Evolutionary conservation across 2,329 filamentous ascomycete genomes (phyloP), one percentile per base, ranked within the genome.

Genomic region (Dactylellina drechsleri): DNA sequence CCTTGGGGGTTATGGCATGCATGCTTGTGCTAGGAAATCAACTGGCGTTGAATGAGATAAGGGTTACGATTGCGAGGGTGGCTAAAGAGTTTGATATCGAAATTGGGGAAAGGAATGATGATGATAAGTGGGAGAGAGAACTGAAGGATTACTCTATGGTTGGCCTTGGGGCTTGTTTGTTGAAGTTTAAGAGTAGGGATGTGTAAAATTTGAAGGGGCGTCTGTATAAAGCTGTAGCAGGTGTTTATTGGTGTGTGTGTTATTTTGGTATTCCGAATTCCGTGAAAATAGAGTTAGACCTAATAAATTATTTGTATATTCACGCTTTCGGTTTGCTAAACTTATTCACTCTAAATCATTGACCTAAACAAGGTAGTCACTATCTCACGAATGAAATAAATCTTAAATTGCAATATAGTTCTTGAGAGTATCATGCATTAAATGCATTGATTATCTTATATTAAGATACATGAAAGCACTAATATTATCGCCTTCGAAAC

Each of bases 1-100:
- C 70, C 70, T 49, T 74, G n/a, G 58, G 15, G 70, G 62, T 7
- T 67, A 74, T 16, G 70, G 70, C 16, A 12, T 62, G 7, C 66
- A 76, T n/a, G 64, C 58, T 1, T 77, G 76, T 71, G 59, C 67
- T 6, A n/a, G 76, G 76, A 3, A 76, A 64, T 28, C 70, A 77
- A 20, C 47, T 77, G 28, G 76, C 76, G 52, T 40, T 71, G 31
- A 76, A 70, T 36, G 76, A 77, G 43, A 61, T 77, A 36, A 59
- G 52, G 3, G 28, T 67, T 5, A 60, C 66, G 13, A 49, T 77
- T 58, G 76, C 76, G 1, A 76, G 57, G 13, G 16, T 76, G 28
- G 31, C 64, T 13, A n/a, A 40, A 13, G 43, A 66, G 20, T 77
- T 76, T 67, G 54, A 58, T 1, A 41, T 77, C 54, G 57, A 65